These are phyloP conservation scores for Salix purpurea DNA, from an alignment of 345 rosid species.

Conservation along the genomic window DNA sequence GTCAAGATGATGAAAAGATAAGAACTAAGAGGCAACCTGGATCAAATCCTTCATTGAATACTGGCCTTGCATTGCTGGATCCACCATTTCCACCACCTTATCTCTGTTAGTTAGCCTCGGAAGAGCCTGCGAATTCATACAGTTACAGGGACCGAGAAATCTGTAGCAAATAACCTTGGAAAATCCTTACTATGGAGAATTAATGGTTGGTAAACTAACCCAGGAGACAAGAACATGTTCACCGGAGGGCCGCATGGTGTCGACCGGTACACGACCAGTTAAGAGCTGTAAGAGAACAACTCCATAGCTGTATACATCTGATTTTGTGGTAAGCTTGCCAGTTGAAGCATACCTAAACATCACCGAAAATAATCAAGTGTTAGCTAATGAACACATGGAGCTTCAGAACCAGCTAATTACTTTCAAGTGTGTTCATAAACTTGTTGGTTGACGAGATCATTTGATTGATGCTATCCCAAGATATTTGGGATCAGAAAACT, in stretches of 20 bases:
- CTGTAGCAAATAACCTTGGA: not conserved
- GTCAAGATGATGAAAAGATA: not conserved
- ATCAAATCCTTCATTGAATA: constrained; percentile 72
- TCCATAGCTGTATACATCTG: constrained; percentile 88
- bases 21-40: constrained; percentile 43
- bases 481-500: not conserved
- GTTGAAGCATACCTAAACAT: constrained; percentile 65
- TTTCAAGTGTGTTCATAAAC: not conserved
- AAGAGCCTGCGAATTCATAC: constrained; percentile 53
- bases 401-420: not conserved
- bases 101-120: constrained; percentile 77
- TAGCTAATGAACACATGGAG: not conserved
- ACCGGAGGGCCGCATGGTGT: constrained; percentile 59
- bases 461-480: not conserved
- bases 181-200: not conserved
- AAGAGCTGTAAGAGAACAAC: constrained; percentile 74
- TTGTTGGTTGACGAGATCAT: not conserved
- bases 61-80: constrained; percentile 60
- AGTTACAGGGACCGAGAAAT: not conserved
- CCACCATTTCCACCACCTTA: constrained; percentile 67
- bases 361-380: not conserved
- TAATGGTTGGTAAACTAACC: constrained; percentile 45
- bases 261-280: constrained; percentile 78
- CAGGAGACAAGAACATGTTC: constrained; percentile 86
- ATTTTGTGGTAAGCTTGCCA: constrained; percentile 86